These are phyloP conservation scores for Podospora didyma DNA, from an alignment of 495 filamentous ascomycete genomes.

Conservation along the genomic window DNA sequence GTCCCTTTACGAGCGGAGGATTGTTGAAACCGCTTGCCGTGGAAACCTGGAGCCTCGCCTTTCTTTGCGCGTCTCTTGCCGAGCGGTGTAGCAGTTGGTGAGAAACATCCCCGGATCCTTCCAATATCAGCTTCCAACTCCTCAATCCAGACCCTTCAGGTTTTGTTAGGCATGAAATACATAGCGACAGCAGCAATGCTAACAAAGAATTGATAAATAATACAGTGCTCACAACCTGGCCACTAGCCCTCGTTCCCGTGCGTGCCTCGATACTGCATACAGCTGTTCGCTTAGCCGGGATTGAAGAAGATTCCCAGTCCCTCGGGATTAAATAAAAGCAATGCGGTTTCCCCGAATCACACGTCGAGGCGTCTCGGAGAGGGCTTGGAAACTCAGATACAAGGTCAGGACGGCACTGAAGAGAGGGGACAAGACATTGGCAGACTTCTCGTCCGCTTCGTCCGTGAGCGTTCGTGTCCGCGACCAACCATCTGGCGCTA, in stretches of 20 bases:
- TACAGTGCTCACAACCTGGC: no score
- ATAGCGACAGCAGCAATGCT: no score
- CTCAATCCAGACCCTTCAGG: no score
- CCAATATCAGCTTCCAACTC: no score
- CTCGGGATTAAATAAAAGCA: background rate
- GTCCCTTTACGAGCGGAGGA: no score
- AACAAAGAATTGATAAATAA: no score
- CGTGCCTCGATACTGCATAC: background rate
- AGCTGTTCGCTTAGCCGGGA: background rate
- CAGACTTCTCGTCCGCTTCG: conserved; percentile 18
- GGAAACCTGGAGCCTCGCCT: no score
- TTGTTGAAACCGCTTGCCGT: no score
- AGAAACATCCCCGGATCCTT: no score
- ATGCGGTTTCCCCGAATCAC: background rate
- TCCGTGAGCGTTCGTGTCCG: background rate
- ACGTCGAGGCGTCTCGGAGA: conserved; percentile 16
- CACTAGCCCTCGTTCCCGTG: background rate
- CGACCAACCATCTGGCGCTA: background rate
- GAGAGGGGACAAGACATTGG: conserved; percentile 19
- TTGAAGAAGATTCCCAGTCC: background rate
- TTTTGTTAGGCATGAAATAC: no score
- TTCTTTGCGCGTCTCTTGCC: no score
- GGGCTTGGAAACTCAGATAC: conserved; percentile 22
- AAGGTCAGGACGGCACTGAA: conserved; percentile 18
- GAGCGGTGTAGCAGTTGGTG: no score